phyloP scores from a whole-genome alignment of 257 asterid genomes.

The Osmanthus fragrans region DNA sequence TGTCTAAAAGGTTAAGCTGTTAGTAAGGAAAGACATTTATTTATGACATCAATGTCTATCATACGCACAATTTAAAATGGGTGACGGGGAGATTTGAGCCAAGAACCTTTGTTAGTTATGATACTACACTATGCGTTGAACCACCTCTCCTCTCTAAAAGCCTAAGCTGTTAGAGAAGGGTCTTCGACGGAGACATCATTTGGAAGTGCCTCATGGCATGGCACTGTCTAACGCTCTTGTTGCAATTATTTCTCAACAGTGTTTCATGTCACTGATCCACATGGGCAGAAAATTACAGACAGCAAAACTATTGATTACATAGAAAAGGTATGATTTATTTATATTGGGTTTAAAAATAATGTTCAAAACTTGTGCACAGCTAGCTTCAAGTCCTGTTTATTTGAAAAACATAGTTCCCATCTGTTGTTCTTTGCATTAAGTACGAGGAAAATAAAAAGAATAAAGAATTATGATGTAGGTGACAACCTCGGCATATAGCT shows the following conservation, averaged over 20 bases:
- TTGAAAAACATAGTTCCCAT: neutral
- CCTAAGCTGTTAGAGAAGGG: too few species aligned
- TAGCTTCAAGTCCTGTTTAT: neutral
- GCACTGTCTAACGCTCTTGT: neutral
- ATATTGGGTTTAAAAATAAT: neutral
- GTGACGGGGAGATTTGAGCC: neutral
- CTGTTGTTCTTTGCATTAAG: neutral
- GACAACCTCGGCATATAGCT: neutral
- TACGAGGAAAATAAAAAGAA: neutral
- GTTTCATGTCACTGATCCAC: constrained; percentile 93
- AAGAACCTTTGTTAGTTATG: neutral
- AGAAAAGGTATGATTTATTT: constrained; percentile 63
- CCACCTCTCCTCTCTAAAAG: too few species aligned
- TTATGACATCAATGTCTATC: neutral
- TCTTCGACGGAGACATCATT: neutral
- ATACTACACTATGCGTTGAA: neutral
- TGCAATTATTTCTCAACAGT: constrained; percentile 50
- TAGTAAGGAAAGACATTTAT: neutral
- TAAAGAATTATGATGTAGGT: neutral
- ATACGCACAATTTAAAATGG: neutral
- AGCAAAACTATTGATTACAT: constrained; percentile 64
- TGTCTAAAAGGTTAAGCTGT: neutral
- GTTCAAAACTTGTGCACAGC: neutral
- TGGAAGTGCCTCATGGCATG: neutral
- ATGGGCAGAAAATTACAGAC: constrained; percentile 80